Conservation (phyloP, 257 asterid genomes). For the Asclepias syriaca region DNA sequence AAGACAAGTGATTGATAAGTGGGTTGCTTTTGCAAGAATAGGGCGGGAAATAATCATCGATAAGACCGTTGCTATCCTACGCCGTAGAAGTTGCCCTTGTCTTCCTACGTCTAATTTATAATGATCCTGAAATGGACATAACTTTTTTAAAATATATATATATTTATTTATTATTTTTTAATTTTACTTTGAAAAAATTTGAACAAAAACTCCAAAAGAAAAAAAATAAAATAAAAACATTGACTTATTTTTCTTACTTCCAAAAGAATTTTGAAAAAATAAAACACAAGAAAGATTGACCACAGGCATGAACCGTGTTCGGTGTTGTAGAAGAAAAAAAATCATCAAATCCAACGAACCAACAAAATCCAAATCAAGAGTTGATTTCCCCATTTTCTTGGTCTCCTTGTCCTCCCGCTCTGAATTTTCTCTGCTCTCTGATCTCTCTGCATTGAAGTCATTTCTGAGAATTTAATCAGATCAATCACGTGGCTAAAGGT, state of each 20-base stretch:
- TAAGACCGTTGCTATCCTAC: background rate
- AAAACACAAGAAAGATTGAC: background rate
- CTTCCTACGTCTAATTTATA: too few relatives aligned
- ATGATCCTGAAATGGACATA: too few relatives aligned
- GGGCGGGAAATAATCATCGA: slow-evolving; percentile 18
- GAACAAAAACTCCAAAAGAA: too few relatives aligned
- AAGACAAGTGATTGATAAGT: slow-evolving; percentile 26
- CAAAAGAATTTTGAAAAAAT: too few relatives aligned
- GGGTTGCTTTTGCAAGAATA: slow-evolving; percentile 19
- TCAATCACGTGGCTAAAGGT: slow-evolving; percentile 11
- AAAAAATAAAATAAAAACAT: too few relatives aligned
- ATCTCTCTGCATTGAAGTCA: slow-evolving; percentile 10
- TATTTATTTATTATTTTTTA: too few relatives aligned
- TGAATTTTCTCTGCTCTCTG: background rate
- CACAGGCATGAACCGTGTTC: background rate
- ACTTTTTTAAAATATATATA: too few relatives aligned
- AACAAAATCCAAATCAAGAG: background rate
- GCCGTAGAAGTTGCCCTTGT: too few relatives aligned
- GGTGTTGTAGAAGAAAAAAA: background rate
- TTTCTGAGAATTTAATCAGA: slow-evolving; percentile 11
- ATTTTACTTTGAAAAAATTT: too few relatives aligned
- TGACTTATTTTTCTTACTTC: too few relatives aligned
- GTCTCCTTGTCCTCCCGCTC: background rate
- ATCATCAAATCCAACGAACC: background rate
- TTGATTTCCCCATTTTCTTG: background rate